These are phyloP conservation scores for Lipomyces yamanashiensis DNA, from an alignment of 805 yeast species.

Conservation along the genomic window DNA sequence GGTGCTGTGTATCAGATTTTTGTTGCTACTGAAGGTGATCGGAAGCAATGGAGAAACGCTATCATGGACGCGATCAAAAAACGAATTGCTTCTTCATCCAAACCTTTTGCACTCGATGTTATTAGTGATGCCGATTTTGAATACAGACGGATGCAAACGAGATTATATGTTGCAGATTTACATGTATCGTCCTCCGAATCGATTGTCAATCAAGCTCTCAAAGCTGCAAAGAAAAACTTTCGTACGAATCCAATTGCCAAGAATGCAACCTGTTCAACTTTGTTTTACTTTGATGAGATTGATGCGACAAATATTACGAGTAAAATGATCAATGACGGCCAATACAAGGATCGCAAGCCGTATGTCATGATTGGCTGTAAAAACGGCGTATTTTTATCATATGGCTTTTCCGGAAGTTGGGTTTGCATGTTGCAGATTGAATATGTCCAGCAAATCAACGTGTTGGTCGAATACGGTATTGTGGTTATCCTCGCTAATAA, in stretches of 20 bases:
- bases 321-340: not conserved
- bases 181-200: not conserved
- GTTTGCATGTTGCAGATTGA: constrained; percentile 57
- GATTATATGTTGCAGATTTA: not conserved
- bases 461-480: constrained; percentile 59
- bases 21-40: constrained; percentile 47
- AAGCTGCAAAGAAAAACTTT: not conserved
- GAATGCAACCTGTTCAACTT: constrained; percentile 46
- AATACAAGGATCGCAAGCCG: constrained; percentile 1
- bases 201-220: not conserved
- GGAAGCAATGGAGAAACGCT: constrained; percentile 62
- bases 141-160: constrained; percentile 49
- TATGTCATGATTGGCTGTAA: constrained; percentile 61
- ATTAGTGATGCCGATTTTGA: constrained; percentile 66
- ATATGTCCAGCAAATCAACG: constrained; percentile 62
- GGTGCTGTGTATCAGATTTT: constrained; percentile 45
- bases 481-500: constrained; percentile 65
- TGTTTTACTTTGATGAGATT: constrained; percentile 54
- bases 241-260: not conserved
- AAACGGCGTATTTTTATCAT: constrained; percentile 62
- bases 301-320: constrained; percentile 42
- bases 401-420: constrained; percentile 52
- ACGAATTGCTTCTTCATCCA: constrained; percentile 48
- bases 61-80: constrained; percentile 53
- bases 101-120: constrained; percentile 59